Percentiles rank a stretch among this genome's conserved stretches.
Evolutionary conservation across 352 stramenopile genomes (phyloP).

Genomic region (Salisapilia sapeloensis): DNA sequence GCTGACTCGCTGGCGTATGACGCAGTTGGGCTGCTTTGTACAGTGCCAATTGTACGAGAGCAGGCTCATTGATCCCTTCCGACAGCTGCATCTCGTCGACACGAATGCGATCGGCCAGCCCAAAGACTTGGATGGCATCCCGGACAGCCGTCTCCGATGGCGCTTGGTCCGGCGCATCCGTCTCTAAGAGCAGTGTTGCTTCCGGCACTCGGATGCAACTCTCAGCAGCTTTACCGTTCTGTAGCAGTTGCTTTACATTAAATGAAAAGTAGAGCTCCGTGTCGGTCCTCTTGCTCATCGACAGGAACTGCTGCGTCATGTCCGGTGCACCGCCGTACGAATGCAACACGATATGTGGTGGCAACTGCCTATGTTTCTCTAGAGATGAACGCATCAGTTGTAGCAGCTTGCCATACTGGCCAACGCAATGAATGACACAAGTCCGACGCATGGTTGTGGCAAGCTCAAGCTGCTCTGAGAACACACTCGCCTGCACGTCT

Average conservation of each 20-base stretch:
- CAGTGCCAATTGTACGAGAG: conserved; percentile 27
- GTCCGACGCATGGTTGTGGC: conserved; percentile 24
- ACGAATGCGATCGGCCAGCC: no score
- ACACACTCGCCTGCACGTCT: conserved; percentile 22
- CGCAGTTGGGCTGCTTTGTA: conserved; percentile 18
- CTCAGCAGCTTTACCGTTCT: conserved; percentile 14
- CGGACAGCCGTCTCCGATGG: conserved; percentile 3
- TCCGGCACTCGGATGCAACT: conserved; percentile 26
- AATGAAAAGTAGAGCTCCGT: conserved; percentile 58
- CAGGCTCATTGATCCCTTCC: conserved; percentile 24
- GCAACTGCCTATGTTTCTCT: no score
- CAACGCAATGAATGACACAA: conserved; percentile 63
- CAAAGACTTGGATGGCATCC: no score
- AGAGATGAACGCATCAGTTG: conserved; percentile 29
- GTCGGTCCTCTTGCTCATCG: conserved; percentile 7
- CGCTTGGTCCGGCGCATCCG: conserved; percentile 49
- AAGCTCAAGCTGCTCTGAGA: conserved; percentile 30
- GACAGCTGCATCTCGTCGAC: conserved; percentile 1
- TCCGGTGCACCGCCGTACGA: conserved; percentile 41
- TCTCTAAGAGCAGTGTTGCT: conserved; percentile 41
- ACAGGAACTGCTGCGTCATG: conserved; percentile 31
- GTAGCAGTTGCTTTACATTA: conserved; percentile 44
- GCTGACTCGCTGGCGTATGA: no score
- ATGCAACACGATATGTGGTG: conserved; percentile 41
- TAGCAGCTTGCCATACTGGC: conserved; percentile 44